Evolutionary conservation across 176 grass and related monocot species (phyloP).

Genomic region (Phoenix dactylifera): DNA sequence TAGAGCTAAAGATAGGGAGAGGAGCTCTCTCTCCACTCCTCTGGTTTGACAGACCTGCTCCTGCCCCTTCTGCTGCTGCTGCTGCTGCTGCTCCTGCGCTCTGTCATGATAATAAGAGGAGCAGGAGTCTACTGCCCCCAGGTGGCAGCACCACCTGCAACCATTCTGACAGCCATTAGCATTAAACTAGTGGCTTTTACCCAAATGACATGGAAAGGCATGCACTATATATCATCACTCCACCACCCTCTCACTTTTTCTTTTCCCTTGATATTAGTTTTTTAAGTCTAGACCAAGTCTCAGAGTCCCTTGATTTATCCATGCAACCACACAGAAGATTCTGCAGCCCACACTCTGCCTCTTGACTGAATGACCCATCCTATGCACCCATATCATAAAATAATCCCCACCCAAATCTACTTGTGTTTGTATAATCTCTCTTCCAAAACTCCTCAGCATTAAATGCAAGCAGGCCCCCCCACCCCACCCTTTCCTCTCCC

Average conservation of each 20-base stretch:
- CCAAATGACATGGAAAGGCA: constrained; percentile 1
- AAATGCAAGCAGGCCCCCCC: too few species aligned
- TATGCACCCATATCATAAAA: constrained; percentile 4
- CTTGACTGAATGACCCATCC: constrained; percentile 48
- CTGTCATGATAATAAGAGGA: constrained; percentile 16
- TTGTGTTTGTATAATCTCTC: too few species aligned
- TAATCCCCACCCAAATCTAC: too few species aligned
- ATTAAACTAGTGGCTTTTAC: constrained; percentile 12
- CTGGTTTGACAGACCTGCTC: neutral
- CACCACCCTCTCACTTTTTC: neutral
- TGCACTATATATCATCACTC: neutral
- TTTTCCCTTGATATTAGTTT: neutral
- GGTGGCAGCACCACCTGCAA: constrained; percentile 20
- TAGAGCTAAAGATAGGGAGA: neutral
- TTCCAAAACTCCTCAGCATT: too few species aligned
- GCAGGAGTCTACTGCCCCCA: constrained; percentile 15
- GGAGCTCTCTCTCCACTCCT: too few species aligned
- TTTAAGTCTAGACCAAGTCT: too few species aligned
- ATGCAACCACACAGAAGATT: constrained; percentile 42
- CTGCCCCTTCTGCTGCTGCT: neutral
- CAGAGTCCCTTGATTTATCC: constrained; percentile 27
- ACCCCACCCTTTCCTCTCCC: too few species aligned
- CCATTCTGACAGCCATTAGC: constrained; percentile 18
- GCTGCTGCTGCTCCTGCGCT: neutral
- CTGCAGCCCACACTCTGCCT: constrained; percentile 51